phyloP scores from a whole-genome alignment of 1,284 basidiomycete genomes.

The Dichomitus squalens region DNA sequence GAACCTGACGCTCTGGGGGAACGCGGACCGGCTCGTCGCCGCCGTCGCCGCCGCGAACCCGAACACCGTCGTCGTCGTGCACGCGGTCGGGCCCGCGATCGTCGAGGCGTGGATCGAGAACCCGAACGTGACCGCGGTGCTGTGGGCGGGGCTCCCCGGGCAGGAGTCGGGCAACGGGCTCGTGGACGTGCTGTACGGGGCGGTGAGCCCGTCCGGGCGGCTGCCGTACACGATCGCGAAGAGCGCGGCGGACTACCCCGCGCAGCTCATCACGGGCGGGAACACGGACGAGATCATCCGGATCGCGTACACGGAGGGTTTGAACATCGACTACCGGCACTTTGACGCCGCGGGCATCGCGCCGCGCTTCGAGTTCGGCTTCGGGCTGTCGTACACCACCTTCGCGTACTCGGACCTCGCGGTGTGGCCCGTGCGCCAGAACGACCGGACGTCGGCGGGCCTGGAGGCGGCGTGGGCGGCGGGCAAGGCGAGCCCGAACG shows the following conservation, averaged over 20 bases:
- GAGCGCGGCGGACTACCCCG: conserved; percentile 63
- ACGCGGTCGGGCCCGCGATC: conserved; percentile 76
- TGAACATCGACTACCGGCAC: conserved; percentile 78
- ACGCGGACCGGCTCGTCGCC: neutral
- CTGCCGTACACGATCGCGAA: conserved; percentile 85
- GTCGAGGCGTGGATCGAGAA: conserved; percentile 81
- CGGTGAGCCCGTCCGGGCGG: conserved; percentile 73
- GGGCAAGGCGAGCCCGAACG: conserved; percentile 49
- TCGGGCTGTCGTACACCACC: conserved; percentile 81
- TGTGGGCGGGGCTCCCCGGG: conserved; percentile 74
- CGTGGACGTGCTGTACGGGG: conserved; percentile 72
- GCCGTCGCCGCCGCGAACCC: conserved; percentile 42
- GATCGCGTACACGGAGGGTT: conserved; percentile 68
- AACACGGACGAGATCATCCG: conserved; percentile 44
- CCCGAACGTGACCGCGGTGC: conserved; percentile 71
- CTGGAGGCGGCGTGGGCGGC: conserved; percentile 56
- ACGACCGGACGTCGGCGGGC: conserved; percentile 36
- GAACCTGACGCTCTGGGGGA: conserved; percentile 63
- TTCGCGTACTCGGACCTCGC: conserved; percentile 68
- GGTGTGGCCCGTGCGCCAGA: conserved; percentile 40
- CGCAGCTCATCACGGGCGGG: conserved; percentile 54
- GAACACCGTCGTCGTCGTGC: conserved; percentile 80
- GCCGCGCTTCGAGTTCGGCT: conserved; percentile 80
- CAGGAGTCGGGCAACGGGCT: conserved; percentile 80
- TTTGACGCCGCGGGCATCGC: conserved; percentile 68